Evolutionary conservation across 1,139 yeast species (phyloP).

Genomic region (Suhomyces anneliseae): DNA sequence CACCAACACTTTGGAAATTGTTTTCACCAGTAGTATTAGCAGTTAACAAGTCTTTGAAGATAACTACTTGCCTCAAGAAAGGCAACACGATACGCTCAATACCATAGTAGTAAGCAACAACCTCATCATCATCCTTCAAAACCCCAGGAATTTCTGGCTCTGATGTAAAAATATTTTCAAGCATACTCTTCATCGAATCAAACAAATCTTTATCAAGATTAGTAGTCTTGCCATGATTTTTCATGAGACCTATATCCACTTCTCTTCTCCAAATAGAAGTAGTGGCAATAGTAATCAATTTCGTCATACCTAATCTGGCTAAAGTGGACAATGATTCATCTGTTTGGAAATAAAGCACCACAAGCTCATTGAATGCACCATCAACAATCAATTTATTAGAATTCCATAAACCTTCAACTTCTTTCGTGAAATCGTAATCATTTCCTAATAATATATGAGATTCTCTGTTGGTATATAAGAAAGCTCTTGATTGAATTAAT

Average conservation of each 20-base stretch:
- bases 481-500: conserved; percentile 35
- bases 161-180: background rate
- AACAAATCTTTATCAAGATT: background rate
- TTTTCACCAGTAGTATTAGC: conserved; percentile 28
- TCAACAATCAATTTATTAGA: conserved; percentile 21
- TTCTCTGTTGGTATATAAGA: conserved; percentile 19
- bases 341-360: conserved; percentile 44
- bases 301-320: conserved; percentile 31
- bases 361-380: conserved; percentile 39
- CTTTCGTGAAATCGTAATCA: conserved; percentile 16
- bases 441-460: conserved; percentile 9
- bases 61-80: conserved; percentile 36
- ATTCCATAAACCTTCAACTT: conserved; percentile 28
- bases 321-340: conserved; percentile 42
- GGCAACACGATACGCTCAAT: conserved; percentile 35
- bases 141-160: background rate
- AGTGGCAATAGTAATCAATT: conserved; percentile 25
- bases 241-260: background rate
- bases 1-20: conserved; percentile 18
- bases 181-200: background rate
- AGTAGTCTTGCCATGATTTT: background rate
- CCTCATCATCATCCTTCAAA: background rate
- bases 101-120: conserved; percentile 19
- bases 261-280: conserved; percentile 20
- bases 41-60: conserved; percentile 37